Conservation (phyloP, 2,329 filamentous ascomycete species). For the Colletotrichum trifolii region DNA sequence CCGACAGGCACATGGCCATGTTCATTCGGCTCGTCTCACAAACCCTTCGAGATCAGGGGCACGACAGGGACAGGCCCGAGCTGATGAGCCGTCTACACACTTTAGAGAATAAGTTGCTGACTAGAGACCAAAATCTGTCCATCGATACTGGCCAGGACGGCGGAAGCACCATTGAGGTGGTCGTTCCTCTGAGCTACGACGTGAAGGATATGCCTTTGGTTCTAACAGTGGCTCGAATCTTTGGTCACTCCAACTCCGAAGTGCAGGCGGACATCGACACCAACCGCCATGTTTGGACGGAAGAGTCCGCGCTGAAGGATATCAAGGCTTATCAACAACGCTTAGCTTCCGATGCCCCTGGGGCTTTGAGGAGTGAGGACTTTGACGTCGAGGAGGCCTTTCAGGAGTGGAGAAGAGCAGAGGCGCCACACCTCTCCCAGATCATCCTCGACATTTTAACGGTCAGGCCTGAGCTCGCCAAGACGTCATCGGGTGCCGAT, state of each 20-base stretch:
- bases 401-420: constrained; percentile 90
- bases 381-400: constrained; percentile 93
- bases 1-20: constrained; percentile 92
- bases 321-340: constrained; percentile 94
- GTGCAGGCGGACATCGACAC: constrained; percentile 89
- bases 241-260: constrained; percentile 81
- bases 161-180: constrained; percentile 79
- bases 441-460: constrained; percentile 94
- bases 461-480: constrained; percentile 85
- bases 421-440: constrained; percentile 86
- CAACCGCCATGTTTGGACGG: constrained; percentile 85
- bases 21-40: constrained; percentile 89
- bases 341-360: constrained; percentile 81
- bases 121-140: constrained; percentile 90
- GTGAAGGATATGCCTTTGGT: constrained; percentile 98
- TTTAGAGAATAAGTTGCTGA: constrained; percentile 92
- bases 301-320: constrained; percentile 89
- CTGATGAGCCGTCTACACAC: constrained; percentile 81
- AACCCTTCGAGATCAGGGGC: constrained; percentile 85
- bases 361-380: constrained; percentile 83
- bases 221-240: constrained; percentile 86
- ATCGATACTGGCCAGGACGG: constrained; percentile 69
- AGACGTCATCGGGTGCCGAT: constrained; percentile 69
- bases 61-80: constrained; percentile 86
- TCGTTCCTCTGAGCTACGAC: constrained; percentile 86